Conservation (phyloP, 2,329 filamentous ascomycete species). For the Didymosphaeria variabile region DNA sequence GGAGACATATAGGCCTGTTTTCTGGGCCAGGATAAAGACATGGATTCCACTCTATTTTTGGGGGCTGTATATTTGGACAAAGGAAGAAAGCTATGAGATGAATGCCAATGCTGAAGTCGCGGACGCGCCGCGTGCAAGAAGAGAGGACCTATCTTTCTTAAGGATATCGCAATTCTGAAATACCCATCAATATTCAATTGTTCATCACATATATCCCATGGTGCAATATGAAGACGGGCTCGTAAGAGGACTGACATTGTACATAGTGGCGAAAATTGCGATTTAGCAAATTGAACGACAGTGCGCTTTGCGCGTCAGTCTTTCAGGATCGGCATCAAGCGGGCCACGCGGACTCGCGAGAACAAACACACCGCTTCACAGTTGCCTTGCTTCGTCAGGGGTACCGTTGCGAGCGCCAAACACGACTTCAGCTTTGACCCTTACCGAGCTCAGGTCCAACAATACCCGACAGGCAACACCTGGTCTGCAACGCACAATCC, state of each 20-base stretch:
- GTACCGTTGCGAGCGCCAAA: constrained; percentile 6
- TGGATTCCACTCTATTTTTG: constrained; percentile 7
- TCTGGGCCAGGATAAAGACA: background rate
- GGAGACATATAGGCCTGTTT: background rate
- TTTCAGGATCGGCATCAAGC: background rate
- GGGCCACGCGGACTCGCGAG: background rate
- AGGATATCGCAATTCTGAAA: constrained; percentile 12
- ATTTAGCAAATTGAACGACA: background rate
- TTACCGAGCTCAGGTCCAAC: background rate
- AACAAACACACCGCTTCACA: background rate
- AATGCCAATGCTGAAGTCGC: background rate
- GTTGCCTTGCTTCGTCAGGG: background rate
- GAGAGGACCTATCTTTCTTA: background rate
- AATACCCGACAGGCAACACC: background rate
- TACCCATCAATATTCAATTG: constrained; percentile 15
- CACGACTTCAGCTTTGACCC: background rate
- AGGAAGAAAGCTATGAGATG: background rate
- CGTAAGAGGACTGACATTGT: background rate
- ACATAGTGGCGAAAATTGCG: background rate
- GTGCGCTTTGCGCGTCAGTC: background rate
- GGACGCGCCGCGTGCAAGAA: constrained; percentile 5
- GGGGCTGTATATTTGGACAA: constrained; percentile 8
- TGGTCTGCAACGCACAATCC: background rate
- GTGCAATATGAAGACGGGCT: background rate
- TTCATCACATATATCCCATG: background rate